phyloP scores from a whole-genome alignment of 257 asterid genomes.

The Lantana camara region DNA sequence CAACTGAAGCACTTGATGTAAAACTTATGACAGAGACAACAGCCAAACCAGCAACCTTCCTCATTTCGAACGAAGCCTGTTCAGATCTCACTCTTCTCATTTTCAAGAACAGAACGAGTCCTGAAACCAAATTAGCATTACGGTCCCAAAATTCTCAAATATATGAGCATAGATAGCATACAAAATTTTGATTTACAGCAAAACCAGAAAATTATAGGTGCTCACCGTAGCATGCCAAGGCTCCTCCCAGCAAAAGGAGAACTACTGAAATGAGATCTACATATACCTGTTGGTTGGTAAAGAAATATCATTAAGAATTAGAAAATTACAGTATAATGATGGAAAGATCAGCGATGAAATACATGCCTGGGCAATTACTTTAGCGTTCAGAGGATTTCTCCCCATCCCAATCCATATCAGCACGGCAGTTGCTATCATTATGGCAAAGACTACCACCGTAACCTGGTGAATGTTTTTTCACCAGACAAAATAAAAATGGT shows the following conservation, averaged over 20 bases:
- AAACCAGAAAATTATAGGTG: constrained; percentile 14
- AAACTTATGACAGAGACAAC: constrained; percentile 83
- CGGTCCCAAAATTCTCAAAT: too few relatives aligned
- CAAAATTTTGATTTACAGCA: neutral
- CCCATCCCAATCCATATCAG: constrained; percentile 84
- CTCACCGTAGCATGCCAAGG: constrained; percentile 95
- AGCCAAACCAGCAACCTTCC: constrained; percentile 97
- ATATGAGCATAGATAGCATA: neutral
- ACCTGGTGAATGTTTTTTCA: constrained; percentile 53
- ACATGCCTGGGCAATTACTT: constrained; percentile 82
- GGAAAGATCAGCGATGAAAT: constrained; percentile 13
- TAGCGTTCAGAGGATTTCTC: constrained; percentile 56
- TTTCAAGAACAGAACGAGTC: constrained; percentile 77
- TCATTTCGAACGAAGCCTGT: constrained; percentile 70
- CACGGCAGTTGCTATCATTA: constrained; percentile 71
- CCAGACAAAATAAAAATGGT: constrained; percentile 25
- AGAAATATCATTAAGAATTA: too few relatives aligned
- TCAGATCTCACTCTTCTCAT: constrained; percentile 97
- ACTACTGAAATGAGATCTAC: constrained; percentile 77
- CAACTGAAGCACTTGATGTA: constrained; percentile 72
- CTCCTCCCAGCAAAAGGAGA: constrained; percentile 76
- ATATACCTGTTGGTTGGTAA: constrained; percentile 64
- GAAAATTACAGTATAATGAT: neutral
- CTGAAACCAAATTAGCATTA: constrained; percentile 51
- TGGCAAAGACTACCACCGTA: constrained; percentile 55